Conservation (phyloP, 2,329 filamentous ascomycete genomes). For the Cordyceps javanica region DNA sequence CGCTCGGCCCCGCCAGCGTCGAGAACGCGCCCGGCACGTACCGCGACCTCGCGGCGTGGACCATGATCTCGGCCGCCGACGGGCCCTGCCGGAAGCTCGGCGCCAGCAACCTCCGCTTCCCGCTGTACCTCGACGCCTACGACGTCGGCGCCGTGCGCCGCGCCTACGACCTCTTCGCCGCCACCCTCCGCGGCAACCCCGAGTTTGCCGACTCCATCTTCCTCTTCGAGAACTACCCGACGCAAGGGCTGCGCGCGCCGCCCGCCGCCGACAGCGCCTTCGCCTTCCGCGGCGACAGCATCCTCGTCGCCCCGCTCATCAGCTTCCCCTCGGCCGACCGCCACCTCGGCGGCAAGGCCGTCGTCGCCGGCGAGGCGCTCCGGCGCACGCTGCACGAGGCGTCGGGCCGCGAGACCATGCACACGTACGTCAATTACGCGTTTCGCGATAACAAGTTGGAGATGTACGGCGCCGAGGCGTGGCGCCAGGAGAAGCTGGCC, state of each 20-base stretch:
- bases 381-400: slow-evolving; percentile 29
- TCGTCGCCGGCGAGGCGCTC: slow-evolving; percentile 29
- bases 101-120: slow-evolving; percentile 35
- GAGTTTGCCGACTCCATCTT: slow-evolving; percentile 28
- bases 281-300: slow-evolving; percentile 37
- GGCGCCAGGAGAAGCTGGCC: slow-evolving; percentile 37
- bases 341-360: slow-evolving; percentile 26
- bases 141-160: slow-evolving; percentile 24
- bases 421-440: slow-evolving; percentile 44
- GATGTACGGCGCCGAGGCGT: slow-evolving; percentile 40
- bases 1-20: slow-evolving; percentile 31
- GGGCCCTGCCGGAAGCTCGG: slow-evolving; percentile 37
- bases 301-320: slow-evolving; percentile 34
- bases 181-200: slow-evolving; percentile 20
- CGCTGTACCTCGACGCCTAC: slow-evolving; percentile 36
- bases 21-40: slow-evolving; percentile 33
- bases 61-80: slow-evolving; percentile 29
- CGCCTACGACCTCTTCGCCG: slow-evolving; percentile 28
- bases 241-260: slow-evolving; percentile 34
- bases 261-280: slow-evolving; percentile 34
- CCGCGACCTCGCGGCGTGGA: slow-evolving; percentile 38
- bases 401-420: slow-evolving; percentile 25
- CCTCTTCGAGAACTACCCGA: slow-evolving; percentile 42
- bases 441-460: slow-evolving; percentile 32
- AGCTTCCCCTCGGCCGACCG: slow-evolving; percentile 26